Conservation (phyloP, 345 rosid species). For the Nasturtium officinale region DNA sequence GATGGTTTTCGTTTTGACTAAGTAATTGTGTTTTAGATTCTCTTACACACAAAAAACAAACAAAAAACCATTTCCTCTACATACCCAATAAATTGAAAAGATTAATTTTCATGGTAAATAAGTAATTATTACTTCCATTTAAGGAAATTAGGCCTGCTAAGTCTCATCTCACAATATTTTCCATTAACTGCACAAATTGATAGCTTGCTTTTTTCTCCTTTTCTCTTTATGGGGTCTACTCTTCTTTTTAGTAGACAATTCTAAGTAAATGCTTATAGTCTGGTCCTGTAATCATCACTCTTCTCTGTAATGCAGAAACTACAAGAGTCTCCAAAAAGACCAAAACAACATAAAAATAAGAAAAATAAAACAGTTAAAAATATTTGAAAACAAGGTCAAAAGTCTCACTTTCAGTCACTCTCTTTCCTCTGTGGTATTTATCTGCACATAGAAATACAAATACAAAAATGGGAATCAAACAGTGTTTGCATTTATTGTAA, state of each 20-base stretch:
- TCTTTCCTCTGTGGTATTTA: conserved; percentile 43
- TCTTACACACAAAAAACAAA: conserved; percentile 34
- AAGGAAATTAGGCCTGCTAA: conserved; percentile 39
- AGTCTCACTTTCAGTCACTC: conserved; percentile 42
- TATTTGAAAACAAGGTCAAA: conserved; percentile 35
- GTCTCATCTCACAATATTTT: conserved; percentile 33
- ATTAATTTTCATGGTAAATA: not conserved
- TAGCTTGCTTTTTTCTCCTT: conserved; percentile 21
- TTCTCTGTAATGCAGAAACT: conserved; percentile 32
- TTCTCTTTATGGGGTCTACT: conserved; percentile 39
- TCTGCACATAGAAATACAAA: conserved; percentile 44
- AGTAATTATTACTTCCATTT: conserved; percentile 29
- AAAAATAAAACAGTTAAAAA: not conserved
- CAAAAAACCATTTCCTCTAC: conserved; percentile 12
- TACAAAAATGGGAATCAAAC: conserved; percentile 42
- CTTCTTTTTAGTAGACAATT: conserved; percentile 29
- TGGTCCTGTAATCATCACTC: conserved; percentile 72
- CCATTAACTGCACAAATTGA: conserved; percentile 36
- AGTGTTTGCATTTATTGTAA: conserved; percentile 47
- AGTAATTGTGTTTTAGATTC: conserved; percentile 41
- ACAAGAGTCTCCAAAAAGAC: conserved; percentile 11
- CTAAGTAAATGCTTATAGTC: conserved; percentile 40
- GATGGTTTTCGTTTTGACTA: not conserved
- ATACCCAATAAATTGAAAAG: conserved; percentile 6
- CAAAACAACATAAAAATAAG: not conserved